A percentile compares a stretch with the other conserved stretches of the same genome.
Evolutionary conservation across 2,329 filamentous ascomycete species (phyloP).

Genomic region (Coniosporium tulheliwenetii): DNA sequence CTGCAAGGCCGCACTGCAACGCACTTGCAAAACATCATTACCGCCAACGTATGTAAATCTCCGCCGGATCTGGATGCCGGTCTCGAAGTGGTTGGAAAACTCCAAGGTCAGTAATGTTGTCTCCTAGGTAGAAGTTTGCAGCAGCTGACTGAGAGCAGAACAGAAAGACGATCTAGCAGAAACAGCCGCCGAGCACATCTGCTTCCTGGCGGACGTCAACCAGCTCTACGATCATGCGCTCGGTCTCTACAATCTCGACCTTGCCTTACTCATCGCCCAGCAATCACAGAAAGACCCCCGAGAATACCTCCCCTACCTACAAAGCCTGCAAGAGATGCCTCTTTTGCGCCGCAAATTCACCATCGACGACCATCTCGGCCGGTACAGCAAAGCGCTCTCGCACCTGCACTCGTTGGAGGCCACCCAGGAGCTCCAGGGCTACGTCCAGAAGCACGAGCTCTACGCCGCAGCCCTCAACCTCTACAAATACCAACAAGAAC

Average conservation of each 20-base stretch:
- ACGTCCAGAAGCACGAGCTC: constrained; percentile 63
- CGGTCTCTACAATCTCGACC: constrained; percentile 79
- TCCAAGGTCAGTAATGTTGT: constrained; percentile 31
- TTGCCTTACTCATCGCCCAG: constrained; percentile 81
- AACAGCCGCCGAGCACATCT: constrained; percentile 87
- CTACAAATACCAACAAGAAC: constrained; percentile 65
- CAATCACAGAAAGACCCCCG: constrained; percentile 90
- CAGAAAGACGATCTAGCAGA: constrained; percentile 61
- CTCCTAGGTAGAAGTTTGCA: not conserved
- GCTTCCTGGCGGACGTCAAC: constrained; percentile 90
- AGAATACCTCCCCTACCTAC: constrained; percentile 91
- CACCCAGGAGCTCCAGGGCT: constrained; percentile 65
- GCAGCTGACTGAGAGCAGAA: constrained; percentile 18
- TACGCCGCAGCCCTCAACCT: constrained; percentile 64
- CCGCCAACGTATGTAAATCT: constrained; percentile 82
- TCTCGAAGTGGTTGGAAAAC: constrained; percentile 58
- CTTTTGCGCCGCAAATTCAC: constrained; percentile 58
- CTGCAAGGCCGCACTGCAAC: constrained; percentile 46
- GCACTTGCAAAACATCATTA: constrained; percentile 82
- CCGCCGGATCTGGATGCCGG: constrained; percentile 84
- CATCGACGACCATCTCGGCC: constrained; percentile 77
- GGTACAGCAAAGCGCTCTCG: constrained; percentile 58
- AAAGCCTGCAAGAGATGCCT: constrained; percentile 63
- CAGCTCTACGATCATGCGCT: constrained; percentile 80
- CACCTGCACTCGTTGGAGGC: constrained; percentile 59